Percentiles rank a stretch among this genome's conserved stretches.
phyloP scores from a whole-genome alignment of 2,329 filamentous ascomycete genomes.

The Helotiales sp. region DNA sequence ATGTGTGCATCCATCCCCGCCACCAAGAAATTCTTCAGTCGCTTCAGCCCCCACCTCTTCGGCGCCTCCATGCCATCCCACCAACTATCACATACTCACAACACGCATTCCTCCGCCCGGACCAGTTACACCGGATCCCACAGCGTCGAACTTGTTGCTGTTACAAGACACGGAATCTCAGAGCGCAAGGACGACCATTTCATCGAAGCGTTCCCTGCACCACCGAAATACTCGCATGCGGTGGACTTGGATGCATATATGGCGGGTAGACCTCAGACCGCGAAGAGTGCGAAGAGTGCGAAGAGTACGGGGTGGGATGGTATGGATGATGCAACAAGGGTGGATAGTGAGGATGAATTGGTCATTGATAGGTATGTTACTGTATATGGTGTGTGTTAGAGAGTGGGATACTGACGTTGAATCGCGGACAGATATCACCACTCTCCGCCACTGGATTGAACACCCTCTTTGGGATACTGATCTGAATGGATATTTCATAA shows the following conservation, averaged over 20 bases:
- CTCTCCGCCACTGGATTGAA: not conserved
- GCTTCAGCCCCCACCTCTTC: conserved; percentile 12
- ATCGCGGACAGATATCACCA: not conserved
- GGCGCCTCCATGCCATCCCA: not conserved
- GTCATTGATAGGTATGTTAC: not conserved
- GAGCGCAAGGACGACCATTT: not conserved
- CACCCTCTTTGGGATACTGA: not conserved
- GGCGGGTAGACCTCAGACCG: not conserved
- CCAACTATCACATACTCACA: not conserved
- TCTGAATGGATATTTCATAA: not conserved
- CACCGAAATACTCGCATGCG: not conserved
- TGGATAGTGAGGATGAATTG: conserved; percentile 8
- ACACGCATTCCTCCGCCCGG: not conserved
- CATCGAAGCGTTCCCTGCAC: not conserved
- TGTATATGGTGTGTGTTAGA: not conserved
- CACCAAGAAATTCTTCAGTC: conserved; percentile 50
- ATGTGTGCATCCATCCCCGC: conserved; percentile 38
- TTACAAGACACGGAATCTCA: not conserved
- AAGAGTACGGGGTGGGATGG: not conserved
- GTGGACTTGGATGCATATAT: not conserved
- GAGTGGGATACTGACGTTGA: not conserved
- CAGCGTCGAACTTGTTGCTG: not conserved
- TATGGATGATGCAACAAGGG: conserved; percentile 7
- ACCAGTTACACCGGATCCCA: not conserved
- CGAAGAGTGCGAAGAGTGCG: not conserved